phyloP scores from a whole-genome alignment of 306 rosid species.

The Quercus gilva region DNA sequence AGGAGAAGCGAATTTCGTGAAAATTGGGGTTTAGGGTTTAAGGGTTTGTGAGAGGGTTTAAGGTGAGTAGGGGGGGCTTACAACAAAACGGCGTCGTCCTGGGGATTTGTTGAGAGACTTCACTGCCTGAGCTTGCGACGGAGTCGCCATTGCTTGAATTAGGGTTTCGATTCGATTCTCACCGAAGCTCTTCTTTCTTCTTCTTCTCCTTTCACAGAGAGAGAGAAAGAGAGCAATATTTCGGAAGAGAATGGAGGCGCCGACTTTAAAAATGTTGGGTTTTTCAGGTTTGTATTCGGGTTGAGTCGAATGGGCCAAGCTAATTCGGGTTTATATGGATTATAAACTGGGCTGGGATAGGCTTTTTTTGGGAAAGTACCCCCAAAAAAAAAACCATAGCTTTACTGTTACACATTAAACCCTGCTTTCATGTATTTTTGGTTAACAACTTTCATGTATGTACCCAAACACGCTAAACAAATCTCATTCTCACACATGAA shows the following conservation, averaged over 20 bases:
- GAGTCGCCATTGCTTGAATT: slow-evolving; percentile 50
- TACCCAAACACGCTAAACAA: too few species aligned
- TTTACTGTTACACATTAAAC: too few species aligned
- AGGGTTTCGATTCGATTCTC: not conserved
- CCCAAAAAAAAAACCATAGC: too few species aligned
- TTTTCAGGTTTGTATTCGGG: not conserved
- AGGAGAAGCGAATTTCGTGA: too few species aligned
- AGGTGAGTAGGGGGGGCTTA: slow-evolving; percentile 22
- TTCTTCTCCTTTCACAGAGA: not conserved
- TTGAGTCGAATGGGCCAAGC: not conserved
- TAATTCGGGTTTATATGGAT: not conserved
- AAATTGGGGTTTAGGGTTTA: slow-evolving; percentile 30
- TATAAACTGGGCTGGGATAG: too few species aligned
- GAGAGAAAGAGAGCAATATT: not conserved
- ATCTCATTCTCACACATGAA: too few species aligned
- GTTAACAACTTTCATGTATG: too few species aligned
- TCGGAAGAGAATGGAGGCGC: not conserved
- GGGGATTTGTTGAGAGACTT: slow-evolving; percentile 80
- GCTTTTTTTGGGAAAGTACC: too few species aligned
- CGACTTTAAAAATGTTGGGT: not conserved
- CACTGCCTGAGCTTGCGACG: slow-evolving; percentile 70
- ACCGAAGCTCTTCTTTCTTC: not conserved
- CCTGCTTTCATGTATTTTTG: too few species aligned
- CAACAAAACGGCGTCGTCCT: slow-evolving; percentile 77
- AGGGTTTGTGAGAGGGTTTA: not conserved